Percentiles rank a stretch among this genome's conserved stretches.
Conservation (phyloP, 306 rosid genomes). For the Abrus pulchellus region DNA sequence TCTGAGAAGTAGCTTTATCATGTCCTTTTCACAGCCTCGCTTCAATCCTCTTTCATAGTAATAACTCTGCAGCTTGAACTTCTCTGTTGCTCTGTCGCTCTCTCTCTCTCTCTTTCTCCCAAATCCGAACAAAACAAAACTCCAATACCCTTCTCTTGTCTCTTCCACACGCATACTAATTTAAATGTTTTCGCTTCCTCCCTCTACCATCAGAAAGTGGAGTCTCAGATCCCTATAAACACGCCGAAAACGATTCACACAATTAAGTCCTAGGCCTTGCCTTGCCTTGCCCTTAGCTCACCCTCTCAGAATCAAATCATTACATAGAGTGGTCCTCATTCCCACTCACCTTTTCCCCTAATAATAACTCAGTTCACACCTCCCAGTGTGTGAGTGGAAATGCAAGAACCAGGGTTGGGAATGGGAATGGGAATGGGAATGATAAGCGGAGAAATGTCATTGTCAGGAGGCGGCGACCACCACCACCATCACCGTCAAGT, state of each 20-base stretch:
- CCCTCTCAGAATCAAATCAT: background rate
- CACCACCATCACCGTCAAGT: slow-evolving; percentile 60
- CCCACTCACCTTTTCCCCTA: background rate
- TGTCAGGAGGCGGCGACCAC: slow-evolving; percentile 44
- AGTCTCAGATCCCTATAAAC: slow-evolving; percentile 74
- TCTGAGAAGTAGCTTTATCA: slow-evolving; percentile 60
- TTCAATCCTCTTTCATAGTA: slow-evolving; percentile 60
- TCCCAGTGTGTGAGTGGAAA: slow-evolving; percentile 5
- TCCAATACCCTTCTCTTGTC: background rate
- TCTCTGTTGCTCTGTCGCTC: slow-evolving; percentile 11
- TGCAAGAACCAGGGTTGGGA: slow-evolving; percentile 79
- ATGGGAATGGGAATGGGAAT: slow-evolving; percentile 55
- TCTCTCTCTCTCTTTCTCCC: background rate
- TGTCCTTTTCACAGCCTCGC: slow-evolving; percentile 59
- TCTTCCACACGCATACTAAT: background rate
- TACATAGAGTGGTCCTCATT: background rate
- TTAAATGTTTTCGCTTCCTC: slow-evolving; percentile 27
- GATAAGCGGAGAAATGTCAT: slow-evolving; percentile 56
- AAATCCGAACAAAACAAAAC: slow-evolving; percentile 28
- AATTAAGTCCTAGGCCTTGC: background rate
- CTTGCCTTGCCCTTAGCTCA: background rate
- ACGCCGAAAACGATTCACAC: slow-evolving; percentile 39
- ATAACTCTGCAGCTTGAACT: slow-evolving; percentile 53
- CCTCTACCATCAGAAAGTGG: slow-evolving; percentile 48
- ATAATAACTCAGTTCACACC: background rate